phyloP scores from a whole-genome alignment of 352 stramenopile species.

The Phytophthora boehmeriae region DNA sequence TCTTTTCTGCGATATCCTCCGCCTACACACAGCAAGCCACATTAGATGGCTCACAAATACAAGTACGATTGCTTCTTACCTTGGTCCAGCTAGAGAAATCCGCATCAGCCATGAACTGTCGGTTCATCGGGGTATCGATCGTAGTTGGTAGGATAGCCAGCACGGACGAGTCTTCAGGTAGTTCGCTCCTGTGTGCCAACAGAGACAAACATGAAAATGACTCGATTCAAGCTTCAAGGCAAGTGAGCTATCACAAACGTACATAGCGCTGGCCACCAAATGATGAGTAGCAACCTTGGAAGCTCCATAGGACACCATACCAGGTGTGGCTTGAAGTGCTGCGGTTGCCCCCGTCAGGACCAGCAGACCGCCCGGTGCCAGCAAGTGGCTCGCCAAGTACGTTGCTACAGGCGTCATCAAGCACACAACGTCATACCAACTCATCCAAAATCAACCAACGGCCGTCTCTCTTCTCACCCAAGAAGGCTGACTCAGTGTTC shows the following conservation, averaged over 20 bases:
- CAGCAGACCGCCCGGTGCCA: constrained; percentile 71
- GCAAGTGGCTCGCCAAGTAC: constrained; percentile 74
- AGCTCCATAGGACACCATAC: constrained; percentile 90
- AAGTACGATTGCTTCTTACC: constrained; percentile 26
- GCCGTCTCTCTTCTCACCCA: constrained; percentile 43
- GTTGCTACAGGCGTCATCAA: constrained; percentile 52
- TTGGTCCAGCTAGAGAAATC: constrained; percentile 88
- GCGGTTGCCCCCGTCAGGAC: constrained; percentile 85
- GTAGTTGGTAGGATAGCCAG: constrained; percentile 77
- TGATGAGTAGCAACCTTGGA: constrained; percentile 92
- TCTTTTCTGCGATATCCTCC: constrained; percentile 78
- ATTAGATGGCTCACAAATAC: too few relatives aligned
- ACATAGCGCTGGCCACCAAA: constrained; percentile 84
- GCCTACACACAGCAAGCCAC: too few relatives aligned
- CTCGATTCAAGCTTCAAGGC: background rate
- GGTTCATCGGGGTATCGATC: constrained; percentile 91
- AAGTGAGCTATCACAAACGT: constrained; percentile 20
- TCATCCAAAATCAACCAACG: background rate
- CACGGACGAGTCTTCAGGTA: constrained; percentile 57
- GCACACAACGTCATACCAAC: background rate
- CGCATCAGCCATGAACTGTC: constrained; percentile 85
- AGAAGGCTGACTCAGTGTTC: constrained; percentile 81
- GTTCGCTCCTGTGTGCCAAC: constrained; percentile 42
- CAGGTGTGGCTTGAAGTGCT: constrained; percentile 76
- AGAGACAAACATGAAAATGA: constrained; percentile 2